These are phyloP conservation scores for Tricholomella constricta DNA, from an alignment of 768 basidiomycete species.

Conservation along the genomic window DNA sequence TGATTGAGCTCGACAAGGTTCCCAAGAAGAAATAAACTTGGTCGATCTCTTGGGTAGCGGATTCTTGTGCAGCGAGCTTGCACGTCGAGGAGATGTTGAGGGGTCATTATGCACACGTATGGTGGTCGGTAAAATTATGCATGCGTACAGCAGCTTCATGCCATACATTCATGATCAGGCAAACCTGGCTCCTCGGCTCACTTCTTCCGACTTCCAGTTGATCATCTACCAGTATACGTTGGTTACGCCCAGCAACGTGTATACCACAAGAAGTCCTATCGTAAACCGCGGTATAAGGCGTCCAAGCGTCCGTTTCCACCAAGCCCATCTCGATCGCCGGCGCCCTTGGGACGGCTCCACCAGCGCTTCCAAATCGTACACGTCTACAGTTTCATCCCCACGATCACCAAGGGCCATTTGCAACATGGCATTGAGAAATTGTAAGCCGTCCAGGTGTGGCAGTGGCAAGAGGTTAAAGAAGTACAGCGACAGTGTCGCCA, in stretches of 20 bases:
- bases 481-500: slow-evolving; percentile 76
- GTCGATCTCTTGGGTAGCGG: slow-evolving; percentile 21
- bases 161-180: slow-evolving; percentile 16
- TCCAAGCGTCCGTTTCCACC: slow-evolving; percentile 23
- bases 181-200: slow-evolving; percentile 2
- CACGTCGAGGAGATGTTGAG: slow-evolving; percentile 14
- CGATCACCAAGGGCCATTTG: slow-evolving; percentile 9
- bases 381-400: slow-evolving; percentile 6
- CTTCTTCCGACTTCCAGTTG: background rate
- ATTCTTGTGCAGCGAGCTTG: slow-evolving; percentile 24
- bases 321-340: slow-evolving; percentile 8
- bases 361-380: slow-evolving; percentile 36
- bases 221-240: slow-evolving; percentile 5
- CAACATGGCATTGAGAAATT: slow-evolving; percentile 44
- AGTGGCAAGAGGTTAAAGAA: slow-evolving; percentile 83
- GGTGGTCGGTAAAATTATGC: slow-evolving; percentile 33
- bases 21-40: slow-evolving; percentile 71
- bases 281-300: slow-evolving; percentile 23
- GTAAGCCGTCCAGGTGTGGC: slow-evolving; percentile 68
- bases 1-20: slow-evolving; percentile 70
- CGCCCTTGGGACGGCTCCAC: slow-evolving; percentile 21
- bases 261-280: slow-evolving; percentile 17
- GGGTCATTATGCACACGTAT: slow-evolving; percentile 23
- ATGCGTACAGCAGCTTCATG: slow-evolving; percentile 30
- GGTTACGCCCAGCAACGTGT: too few species aligned